phyloP scores from a whole-genome alignment of 352 stramenopile species.

The Phytophthora colocasiae region DNA sequence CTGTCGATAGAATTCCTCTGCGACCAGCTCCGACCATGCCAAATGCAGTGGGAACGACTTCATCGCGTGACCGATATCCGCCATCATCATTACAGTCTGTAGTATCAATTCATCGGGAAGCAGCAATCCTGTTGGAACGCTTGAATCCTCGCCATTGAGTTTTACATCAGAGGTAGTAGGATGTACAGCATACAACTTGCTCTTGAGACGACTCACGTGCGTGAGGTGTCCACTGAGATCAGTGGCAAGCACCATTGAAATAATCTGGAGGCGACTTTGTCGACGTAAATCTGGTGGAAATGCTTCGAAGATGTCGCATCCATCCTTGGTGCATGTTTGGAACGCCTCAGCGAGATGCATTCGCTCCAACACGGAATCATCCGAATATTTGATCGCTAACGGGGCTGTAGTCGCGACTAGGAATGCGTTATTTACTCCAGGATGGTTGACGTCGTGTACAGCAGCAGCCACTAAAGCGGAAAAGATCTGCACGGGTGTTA shows the following conservation, averaged over 20 bases:
- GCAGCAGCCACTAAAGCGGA: slow-evolving; percentile 90
- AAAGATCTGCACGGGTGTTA: slow-evolving; percentile 61
- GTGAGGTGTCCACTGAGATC: slow-evolving; percentile 82
- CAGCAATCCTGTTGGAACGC: slow-evolving; percentile 4
- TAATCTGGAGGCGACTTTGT: slow-evolving; percentile 73
- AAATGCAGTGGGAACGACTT: slow-evolving; percentile 70
- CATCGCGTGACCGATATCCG: slow-evolving; percentile 70
- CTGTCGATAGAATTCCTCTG: slow-evolving; percentile 76
- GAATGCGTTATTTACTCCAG: slow-evolving; percentile 93
- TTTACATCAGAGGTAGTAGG: slow-evolving; percentile 39
- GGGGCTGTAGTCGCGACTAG: slow-evolving; percentile 84
- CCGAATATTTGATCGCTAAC: slow-evolving; percentile 94
- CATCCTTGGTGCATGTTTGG: slow-evolving; percentile 68
- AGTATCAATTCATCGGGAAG: slow-evolving; percentile 63
- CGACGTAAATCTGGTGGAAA: slow-evolving; percentile 59
- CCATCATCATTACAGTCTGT: slow-evolving; percentile 81
- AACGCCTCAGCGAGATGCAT: slow-evolving; percentile 82
- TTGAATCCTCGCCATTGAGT: slow-evolving; percentile 15
- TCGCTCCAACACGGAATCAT: slow-evolving; percentile 91
- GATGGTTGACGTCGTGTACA: slow-evolving; percentile 94
- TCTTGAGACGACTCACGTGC: slow-evolving; percentile 81
- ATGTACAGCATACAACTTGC: slow-evolving; percentile 64
- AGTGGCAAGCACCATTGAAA: slow-evolving; percentile 86
- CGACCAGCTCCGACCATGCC: slow-evolving; percentile 65
- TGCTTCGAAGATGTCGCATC: slow-evolving; percentile 73